Conservation (phyloP, 768 basidiomycete genomes). For the Tremella fuciformis region DNA sequence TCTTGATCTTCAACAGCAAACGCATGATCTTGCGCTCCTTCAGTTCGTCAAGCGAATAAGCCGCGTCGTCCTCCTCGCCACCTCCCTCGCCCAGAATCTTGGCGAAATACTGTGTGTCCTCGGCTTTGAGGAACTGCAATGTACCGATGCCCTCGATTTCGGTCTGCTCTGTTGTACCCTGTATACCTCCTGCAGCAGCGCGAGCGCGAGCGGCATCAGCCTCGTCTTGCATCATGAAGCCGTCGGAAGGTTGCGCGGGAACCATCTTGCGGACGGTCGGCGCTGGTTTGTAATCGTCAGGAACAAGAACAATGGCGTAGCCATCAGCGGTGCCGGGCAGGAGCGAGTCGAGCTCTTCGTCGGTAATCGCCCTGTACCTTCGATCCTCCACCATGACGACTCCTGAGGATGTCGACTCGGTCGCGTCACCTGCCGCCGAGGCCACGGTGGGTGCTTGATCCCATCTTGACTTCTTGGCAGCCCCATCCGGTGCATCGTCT, state of each 20-base stretch:
- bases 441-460: constrained; percentile 79
- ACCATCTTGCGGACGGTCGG: constrained; percentile 60
- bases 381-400: constrained; percentile 66
- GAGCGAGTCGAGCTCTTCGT: constrained; percentile 90
- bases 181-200: constrained; percentile 82
- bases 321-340: constrained; percentile 70
- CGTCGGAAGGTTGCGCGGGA: constrained; percentile 61
- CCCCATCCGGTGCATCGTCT: constrained; percentile 58
- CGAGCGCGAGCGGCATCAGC: constrained; percentile 76
- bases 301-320: constrained; percentile 88
- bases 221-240: constrained; percentile 95
- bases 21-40: constrained; percentile 99
- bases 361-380: constrained; percentile 90
- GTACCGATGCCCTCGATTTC: constrained; percentile 98
- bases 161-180: constrained; percentile 78
- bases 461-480: constrained; percentile 90
- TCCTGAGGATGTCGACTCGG: constrained; percentile 34
- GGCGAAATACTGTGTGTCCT: constrained; percentile 96
- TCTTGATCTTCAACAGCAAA: constrained; percentile 95
- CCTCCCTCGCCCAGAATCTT: constrained; percentile 64
- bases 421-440: constrained; percentile 46
- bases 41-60: constrained; percentile 91
- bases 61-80: constrained; percentile 81
- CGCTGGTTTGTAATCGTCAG: constrained; percentile 84
- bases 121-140: constrained; percentile 95